Percentiles rank a stretch among this genome's conserved stretches.
Conservation (phyloP, 2,329 filamentous ascomycete species). For the Cytospora piceicola region DNA sequence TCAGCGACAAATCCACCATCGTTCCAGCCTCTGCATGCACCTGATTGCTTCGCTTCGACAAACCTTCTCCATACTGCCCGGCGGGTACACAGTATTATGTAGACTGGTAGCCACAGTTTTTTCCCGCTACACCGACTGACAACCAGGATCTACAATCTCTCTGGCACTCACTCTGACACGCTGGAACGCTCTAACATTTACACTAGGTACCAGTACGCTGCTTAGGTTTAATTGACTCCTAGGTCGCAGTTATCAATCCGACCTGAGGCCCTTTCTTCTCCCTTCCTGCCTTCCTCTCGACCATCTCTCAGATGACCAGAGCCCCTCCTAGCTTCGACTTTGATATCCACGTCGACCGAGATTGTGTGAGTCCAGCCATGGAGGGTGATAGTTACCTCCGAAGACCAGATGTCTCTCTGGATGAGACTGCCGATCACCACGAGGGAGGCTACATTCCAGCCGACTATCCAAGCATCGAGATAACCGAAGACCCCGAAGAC, state of each 20-base stretch:
- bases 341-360: constrained; percentile 53
- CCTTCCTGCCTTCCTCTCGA: background rate
- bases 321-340: constrained; percentile 46
- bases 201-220: too few relatives aligned
- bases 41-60: constrained; percentile 6
- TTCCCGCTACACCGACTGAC: background rate
- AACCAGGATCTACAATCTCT: too few relatives aligned
- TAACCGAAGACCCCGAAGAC: constrained; percentile 1
- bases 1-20: constrained; percentile 4
- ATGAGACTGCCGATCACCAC: constrained; percentile 12
- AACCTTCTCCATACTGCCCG: background rate
- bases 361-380: constrained; percentile 48
- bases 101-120: constrained; percentile 1
- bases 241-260: background rate
- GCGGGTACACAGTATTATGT: background rate
- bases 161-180: constrained; percentile 6
- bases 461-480: constrained; percentile 4
- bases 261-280: constrained; percentile 4
- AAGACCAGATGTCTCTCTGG: constrained; percentile 11
- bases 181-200: background rate
- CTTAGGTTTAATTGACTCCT: constrained; percentile 5
- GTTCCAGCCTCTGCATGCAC: background rate
- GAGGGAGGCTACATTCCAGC: constrained; percentile 9
- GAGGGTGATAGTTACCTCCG: constrained; percentile 35
- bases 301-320: constrained; percentile 3